Evolutionary conservation across 73 alveolate genomes (phyloP), one percentile per base, ranked within the genome.

Genomic region (Paramecium sexaurelia): DNA sequence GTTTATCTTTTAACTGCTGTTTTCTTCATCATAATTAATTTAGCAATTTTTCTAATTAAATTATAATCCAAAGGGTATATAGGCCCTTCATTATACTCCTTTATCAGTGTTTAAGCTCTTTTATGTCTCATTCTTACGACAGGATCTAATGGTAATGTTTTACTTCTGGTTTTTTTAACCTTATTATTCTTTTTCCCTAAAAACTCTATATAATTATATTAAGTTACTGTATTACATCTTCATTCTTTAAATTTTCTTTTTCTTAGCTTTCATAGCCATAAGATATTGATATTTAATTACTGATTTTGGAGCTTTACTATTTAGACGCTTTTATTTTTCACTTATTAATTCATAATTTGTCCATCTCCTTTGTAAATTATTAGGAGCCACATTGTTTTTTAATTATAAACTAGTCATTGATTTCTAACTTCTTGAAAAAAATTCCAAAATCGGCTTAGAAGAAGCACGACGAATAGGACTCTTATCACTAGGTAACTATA

Each of bases 141-240:
- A 11, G 83, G 43, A 11, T 29, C 45, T 32, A 61, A 26, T 1
- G 83, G 83, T 8, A 61, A 61, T 1, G 83, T 29, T 61, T 61
- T 61, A 32, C 83, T 61, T 61, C 83, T 61, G 6, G 83, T 61
- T 61, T 61, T 61, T 61, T 20, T 61, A 61, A 61, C 43, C 11
- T 61, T 61, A 32, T 61, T 61, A 61, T 61, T 61, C 47, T 29
- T 61, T 61, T 61, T 61, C 47, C 83, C 83, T 19, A 61, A 32
- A 61, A 61, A 61, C 83, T 61, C 83, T 61, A 61, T 13, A 29
- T 61, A 13, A 2, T 11, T 6, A 61, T 4, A 61, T 3, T 7
- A 61, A 29, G 20, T 61, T 61, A 61, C 83, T 61, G 83, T 61
- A 61, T 32, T 61, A 26, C 83, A 61, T 61, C 26, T 61, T 61